Percentiles rank a stretch among this genome's conserved stretches.
Conservation (phyloP, 140 eudicot species). For the Flaveria floridana region DNA sequence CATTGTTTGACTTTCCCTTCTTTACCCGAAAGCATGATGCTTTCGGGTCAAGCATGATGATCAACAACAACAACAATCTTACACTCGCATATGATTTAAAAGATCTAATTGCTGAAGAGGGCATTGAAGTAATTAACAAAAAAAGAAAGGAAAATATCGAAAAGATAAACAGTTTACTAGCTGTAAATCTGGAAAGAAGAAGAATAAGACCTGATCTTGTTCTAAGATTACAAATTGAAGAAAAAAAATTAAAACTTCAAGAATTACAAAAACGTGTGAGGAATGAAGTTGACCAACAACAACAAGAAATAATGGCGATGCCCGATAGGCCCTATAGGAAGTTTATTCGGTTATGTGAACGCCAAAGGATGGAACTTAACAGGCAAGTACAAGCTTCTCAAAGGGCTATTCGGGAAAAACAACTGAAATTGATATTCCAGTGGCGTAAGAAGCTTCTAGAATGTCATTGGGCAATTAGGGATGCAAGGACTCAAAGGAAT, state of each 20-base stretch:
- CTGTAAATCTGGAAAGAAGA: constrained; percentile 79
- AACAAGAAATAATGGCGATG: constrained; percentile 94
- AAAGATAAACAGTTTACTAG: constrained; percentile 68
- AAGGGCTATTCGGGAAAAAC: constrained; percentile 80
- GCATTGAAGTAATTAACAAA: constrained; percentile 48
- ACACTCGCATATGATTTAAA: constrained; percentile 75
- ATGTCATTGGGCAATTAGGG: constrained; percentile 90
- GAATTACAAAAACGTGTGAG: constrained; percentile 77
- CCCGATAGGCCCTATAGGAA: constrained; percentile 86
- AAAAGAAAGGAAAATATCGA: constrained; percentile 61
- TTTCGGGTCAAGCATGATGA: constrained; percentile 72
- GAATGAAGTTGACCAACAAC: constrained; percentile 79
- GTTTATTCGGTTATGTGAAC: constrained; percentile 81
- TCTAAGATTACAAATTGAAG: constrained; percentile 80
- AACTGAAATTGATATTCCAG: constrained; percentile 65
- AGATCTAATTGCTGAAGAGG: constrained; percentile 71
- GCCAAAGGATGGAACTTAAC: constrained; percentile 77
- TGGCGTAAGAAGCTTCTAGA: constrained; percentile 99
- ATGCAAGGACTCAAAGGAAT: constrained; percentile 88
- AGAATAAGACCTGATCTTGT: constrained; percentile 89
- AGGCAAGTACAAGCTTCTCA: constrained; percentile 72
- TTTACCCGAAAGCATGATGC: constrained; percentile 90
- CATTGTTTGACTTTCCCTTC: constrained; percentile 90
- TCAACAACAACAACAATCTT: constrained; percentile 67
- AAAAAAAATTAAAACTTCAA: constrained; percentile 59